Conservation (phyloP, 805 yeast species). For the Brettanomyces bruxellensis region DNA sequence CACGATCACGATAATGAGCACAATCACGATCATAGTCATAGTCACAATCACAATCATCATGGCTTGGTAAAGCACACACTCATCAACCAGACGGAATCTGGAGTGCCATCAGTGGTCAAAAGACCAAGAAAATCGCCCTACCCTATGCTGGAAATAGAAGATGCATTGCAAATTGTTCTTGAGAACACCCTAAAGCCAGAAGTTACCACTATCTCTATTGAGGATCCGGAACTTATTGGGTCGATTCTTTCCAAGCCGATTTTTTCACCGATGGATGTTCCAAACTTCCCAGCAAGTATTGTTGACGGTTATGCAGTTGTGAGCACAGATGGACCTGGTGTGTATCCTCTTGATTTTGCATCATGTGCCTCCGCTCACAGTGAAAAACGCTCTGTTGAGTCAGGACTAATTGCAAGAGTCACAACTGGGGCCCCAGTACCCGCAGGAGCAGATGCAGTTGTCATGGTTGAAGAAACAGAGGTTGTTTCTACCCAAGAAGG, state of each 20-base stretch:
- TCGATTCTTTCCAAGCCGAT: constrained; percentile 35
- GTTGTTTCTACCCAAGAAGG: constrained; percentile 26
- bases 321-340: constrained; percentile 36
- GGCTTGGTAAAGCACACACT: constrained; percentile 31
- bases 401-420: constrained; percentile 34
- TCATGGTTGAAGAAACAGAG: constrained; percentile 45
- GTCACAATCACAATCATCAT: constrained; percentile 13
- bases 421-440: constrained; percentile 55
- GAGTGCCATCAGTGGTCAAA: constrained; percentile 18
- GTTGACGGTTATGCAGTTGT: constrained; percentile 49
- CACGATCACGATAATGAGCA: constrained; percentile 10
- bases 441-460: constrained; percentile 42
- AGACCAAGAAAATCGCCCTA: constrained; percentile 41
- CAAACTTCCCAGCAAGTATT: constrained; percentile 43
- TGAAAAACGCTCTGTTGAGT: constrained; percentile 4
- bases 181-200: constrained; percentile 25
- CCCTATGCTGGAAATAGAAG: constrained; percentile 34
- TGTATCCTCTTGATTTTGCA: constrained; percentile 29
- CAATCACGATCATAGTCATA: constrained; percentile 9
- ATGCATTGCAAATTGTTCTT: constrained; percentile 29
- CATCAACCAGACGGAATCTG: constrained; percentile 23
- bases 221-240: constrained; percentile 25
- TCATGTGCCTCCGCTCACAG: constrained; percentile 33
- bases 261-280: constrained; percentile 30
- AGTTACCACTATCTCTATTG: constrained; percentile 16